Evolutionary conservation across 495 filamentous ascomycete species (phyloP).

Genomic region (Neurospora sp.): DNA sequence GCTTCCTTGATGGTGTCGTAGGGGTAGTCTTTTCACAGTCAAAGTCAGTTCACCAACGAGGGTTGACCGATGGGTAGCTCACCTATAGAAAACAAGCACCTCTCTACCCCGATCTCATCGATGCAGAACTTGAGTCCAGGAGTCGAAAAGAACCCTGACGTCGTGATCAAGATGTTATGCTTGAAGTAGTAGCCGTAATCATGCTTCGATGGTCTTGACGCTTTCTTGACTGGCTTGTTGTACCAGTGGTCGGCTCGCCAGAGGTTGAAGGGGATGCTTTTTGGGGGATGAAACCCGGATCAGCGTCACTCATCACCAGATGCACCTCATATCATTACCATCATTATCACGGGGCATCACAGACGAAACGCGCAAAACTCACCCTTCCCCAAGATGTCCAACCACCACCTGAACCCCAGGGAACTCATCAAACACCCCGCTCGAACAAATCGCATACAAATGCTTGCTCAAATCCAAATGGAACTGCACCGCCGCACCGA

Average conservation of each 20-base stretch:
- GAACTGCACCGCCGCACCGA: conserved; percentile 27
- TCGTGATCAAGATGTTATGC: conserved; percentile 53
- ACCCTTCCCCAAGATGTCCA: conserved; percentile 52
- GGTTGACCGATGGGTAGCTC: not conserved
- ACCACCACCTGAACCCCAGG: conserved; percentile 48
- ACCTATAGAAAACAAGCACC: conserved; percentile 32
- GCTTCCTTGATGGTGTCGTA: conserved; percentile 41
- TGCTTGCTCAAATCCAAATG: conserved; percentile 30
- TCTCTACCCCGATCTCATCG: conserved; percentile 23
- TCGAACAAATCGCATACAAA: conserved; percentile 24
- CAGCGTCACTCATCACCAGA: not conserved
- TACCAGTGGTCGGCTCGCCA: conserved; percentile 55
- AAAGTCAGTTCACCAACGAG: not conserved
- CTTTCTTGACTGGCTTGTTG: conserved; percentile 39
- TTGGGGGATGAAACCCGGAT: not conserved
- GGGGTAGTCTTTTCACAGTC: conserved; percentile 19
- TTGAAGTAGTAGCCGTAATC: conserved; percentile 53
- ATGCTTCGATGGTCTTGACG: conserved; percentile 43
- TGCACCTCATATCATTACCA: not conserved
- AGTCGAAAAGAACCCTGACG: conserved; percentile 51
- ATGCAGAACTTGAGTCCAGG: conserved; percentile 41
- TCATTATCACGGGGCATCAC: too few relatives aligned
- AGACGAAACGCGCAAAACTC: conserved; percentile 3
- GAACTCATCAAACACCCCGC: conserved; percentile 40
- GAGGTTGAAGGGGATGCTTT: conserved; percentile 53